These are phyloP conservation scores for Shiraia sp. DNA, from an alignment of 2,329 filamentous ascomycete genomes.

Conservation along the genomic window DNA sequence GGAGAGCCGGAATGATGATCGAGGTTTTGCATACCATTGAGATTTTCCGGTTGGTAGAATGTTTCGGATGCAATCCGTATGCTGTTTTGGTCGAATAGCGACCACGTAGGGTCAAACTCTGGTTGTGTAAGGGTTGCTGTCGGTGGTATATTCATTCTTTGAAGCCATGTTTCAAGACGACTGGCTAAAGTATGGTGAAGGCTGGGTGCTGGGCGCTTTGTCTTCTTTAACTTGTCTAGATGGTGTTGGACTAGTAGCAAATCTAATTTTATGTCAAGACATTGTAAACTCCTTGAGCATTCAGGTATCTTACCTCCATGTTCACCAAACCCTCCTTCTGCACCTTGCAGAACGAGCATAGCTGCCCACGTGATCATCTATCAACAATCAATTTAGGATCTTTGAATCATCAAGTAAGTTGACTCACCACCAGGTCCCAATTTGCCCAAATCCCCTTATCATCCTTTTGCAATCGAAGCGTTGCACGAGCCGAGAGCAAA, in stretches of 20 bases:
- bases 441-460: constrained; percentile 52
- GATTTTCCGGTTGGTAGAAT: constrained; percentile 2
- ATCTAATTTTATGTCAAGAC: constrained; percentile 3
- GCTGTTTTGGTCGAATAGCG: constrained; percentile 14
- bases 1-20: no score
- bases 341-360: constrained; percentile 49
- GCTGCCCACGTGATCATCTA: constrained; percentile 52
- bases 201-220: constrained; percentile 15
- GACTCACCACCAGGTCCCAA: constrained; percentile 45
- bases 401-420: neutral
- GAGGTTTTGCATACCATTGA: neutral
- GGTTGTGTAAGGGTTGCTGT: constrained; percentile 2
- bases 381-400: neutral
- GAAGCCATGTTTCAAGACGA: constrained; percentile 13
- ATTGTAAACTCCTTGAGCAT: no score
- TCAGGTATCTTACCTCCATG: constrained; percentile 1
- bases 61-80: constrained; percentile 8
- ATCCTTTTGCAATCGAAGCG: constrained; percentile 47
- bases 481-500: constrained; percentile 47
- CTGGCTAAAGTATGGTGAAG: constrained; percentile 13
- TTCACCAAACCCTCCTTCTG: constrained; percentile 48
- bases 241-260: constrained; percentile 12
- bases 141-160: constrained; percentile 9
- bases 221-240: constrained; percentile 11
- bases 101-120: constrained; percentile 11